Evolutionary conservation across 129 eudicot genomes (phyloP), one percentile per base, ranked within the genome.

Genomic region (Flaveria linearis): DNA sequence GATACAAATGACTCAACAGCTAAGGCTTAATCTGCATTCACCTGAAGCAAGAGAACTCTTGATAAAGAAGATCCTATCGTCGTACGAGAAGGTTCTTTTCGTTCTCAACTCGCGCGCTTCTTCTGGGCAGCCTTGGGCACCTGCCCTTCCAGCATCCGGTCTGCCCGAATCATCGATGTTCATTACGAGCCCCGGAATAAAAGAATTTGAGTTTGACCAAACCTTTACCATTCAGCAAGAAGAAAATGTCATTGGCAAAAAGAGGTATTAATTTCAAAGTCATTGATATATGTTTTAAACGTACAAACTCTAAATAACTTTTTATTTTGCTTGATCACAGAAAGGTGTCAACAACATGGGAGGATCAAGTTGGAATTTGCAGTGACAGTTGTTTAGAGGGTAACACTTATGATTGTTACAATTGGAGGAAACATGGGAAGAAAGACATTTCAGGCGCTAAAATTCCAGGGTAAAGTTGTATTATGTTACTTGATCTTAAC

Each of bases 341-440:
- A 83, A 94, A 94, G 85, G 55, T 69, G 66, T 45, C 76, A 69
- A 81, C 87, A 2, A 81, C 79, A 17, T 82, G 96, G 96, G 88
- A 87, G 28, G 81, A 88, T 6, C 85, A 88, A 53, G 92, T 83
- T 78, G 86, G 78, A 80, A 71, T 84, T 15, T 78, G 65, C 75
- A 75, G 73, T 20, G 91, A 76, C 20, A 81, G 78, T 83, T 88
- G 89, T 14, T 75, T 82, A 22, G 93, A 87, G 80, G 90, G 86
- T 10, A 84, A 91, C 47, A 75, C 66, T 46, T 81, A 89, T 12
- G 97, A 92, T 65, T 86, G 93, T 41, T 83, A 84, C 64, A 87
- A 90, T 62, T 92, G 97, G 96, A 92, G 93, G 81, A 89, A 92
- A 74, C 85, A 91, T 72, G 97, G 97, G 28, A 96, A 91, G 85